phyloP scores from a whole-genome alignment of 768 basidiomycete genomes.

The Serpula lacrymans region DNA sequence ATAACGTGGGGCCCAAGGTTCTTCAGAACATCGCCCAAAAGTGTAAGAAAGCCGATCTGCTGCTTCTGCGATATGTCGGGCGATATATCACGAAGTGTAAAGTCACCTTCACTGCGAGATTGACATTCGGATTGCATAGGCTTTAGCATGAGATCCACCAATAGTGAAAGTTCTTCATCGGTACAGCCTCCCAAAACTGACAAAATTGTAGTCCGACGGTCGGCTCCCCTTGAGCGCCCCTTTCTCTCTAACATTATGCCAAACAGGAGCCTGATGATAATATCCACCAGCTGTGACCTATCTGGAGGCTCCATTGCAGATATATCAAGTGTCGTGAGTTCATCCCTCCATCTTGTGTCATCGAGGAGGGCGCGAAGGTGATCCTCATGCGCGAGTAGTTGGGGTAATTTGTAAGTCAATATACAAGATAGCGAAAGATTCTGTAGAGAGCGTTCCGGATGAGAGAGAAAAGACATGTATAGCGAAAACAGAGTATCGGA shows the following conservation, averaged over 20 bases:
- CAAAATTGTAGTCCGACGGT: constrained; percentile 73
- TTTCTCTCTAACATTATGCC: constrained; percentile 83
- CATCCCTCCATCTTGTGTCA: constrained; percentile 86
- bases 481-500: constrained; percentile 60
- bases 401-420: constrained; percentile 73
- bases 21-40: constrained; percentile 82
- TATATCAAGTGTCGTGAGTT: constrained; percentile 70
- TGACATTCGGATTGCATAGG: constrained; percentile 48
- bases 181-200: constrained; percentile 65
- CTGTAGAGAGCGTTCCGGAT: constrained; percentile 81
- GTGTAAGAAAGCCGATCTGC: constrained; percentile 77
- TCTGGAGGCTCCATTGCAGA: constrained; percentile 52
- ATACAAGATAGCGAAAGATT: constrained; percentile 72
- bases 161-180: constrained; percentile 66
- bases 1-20: constrained; percentile 74
- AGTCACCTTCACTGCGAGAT: constrained; percentile 21
- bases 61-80: constrained; percentile 52
- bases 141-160: constrained; percentile 86
- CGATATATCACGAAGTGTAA: constrained; percentile 27
- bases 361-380: constrained; percentile 71
- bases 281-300: constrained; percentile 63
- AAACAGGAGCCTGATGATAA: constrained; percentile 75
- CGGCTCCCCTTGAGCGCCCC: constrained; percentile 62
- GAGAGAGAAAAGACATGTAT: constrained; percentile 75
- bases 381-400: constrained; percentile 53